A percentile compares a stretch with the other conserved stretches of the same genome.
Conservation (phyloP, 2,329 filamentous ascomycete species). For the Xylaria sp. region DNA sequence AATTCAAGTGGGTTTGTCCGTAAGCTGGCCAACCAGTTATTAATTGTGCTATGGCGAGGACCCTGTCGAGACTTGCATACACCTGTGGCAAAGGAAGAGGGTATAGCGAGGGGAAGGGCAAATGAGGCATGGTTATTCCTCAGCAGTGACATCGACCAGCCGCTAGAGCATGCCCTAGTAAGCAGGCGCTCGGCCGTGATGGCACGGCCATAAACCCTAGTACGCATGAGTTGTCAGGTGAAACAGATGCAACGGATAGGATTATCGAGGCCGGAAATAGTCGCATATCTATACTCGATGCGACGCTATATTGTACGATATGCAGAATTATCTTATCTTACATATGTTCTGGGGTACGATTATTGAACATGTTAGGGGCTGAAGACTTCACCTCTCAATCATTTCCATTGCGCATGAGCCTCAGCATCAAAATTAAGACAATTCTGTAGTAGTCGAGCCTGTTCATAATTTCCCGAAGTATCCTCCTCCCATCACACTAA, state of each 20-base stretch:
- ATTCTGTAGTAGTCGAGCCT: neutral
- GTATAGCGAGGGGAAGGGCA: neutral
- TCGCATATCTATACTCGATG: neutral
- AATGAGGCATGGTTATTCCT: neutral
- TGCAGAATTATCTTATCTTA: neutral
- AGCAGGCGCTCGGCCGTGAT: neutral
- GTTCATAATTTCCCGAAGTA: neutral
- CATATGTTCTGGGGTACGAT: neutral
- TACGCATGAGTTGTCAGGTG: constrained; percentile 1
- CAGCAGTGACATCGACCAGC: neutral
- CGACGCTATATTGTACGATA: neutral
- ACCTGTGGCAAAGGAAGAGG: neutral
- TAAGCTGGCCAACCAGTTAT: neutral
- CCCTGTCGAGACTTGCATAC: neutral
- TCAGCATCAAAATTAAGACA: neutral
- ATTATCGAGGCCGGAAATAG: neutral
- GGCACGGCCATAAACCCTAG: neutral
- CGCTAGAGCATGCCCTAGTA: neutral
- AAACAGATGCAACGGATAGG: neutral
- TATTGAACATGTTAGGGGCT: neutral
- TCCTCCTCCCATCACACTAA: neutral
- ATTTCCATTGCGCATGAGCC: neutral
- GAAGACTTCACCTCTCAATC: neutral
- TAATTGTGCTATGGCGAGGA: neutral
- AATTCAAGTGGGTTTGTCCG: neutral